phyloP scores from a whole-genome alignment of 1,284 basidiomycete genomes.

The Vanrija sp. region DNA sequence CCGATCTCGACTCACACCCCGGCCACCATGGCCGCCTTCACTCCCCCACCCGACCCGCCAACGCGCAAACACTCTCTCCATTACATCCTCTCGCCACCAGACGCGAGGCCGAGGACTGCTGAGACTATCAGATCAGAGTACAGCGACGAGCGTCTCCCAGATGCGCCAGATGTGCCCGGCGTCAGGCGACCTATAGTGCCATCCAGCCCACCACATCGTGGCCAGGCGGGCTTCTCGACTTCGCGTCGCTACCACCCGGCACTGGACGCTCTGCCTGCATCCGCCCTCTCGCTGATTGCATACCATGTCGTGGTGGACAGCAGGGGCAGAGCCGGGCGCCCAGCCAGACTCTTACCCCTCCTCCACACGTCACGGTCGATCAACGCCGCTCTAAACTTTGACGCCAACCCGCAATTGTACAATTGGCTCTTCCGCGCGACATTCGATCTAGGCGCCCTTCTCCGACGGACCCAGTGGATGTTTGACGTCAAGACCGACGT shows the following conservation, averaged over 20 bases:
- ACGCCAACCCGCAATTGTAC: slow-evolving; percentile 48
- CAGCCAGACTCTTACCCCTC: slow-evolving; percentile 33
- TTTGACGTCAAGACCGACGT: slow-evolving; percentile 18
- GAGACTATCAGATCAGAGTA: too few relatives aligned
- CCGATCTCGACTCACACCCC: too few relatives aligned
- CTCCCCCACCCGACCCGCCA: slow-evolving; percentile 3
- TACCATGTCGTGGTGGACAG: slow-evolving; percentile 28
- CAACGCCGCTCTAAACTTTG: slow-evolving; percentile 40
- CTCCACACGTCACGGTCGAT: slow-evolving; percentile 32
- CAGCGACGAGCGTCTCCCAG: not conserved
- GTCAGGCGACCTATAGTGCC: slow-evolving; percentile 3
- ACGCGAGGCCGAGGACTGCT: too few relatives aligned
- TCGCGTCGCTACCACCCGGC: not conserved
- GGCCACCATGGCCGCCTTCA: slow-evolving; percentile 1
- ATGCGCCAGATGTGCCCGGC: slow-evolving; percentile 12
- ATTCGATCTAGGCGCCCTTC: slow-evolving; percentile 44
- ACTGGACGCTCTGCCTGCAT: slow-evolving; percentile 23
- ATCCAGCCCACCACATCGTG: slow-evolving; percentile 2
- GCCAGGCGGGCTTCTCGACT: not conserved
- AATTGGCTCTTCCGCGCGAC: slow-evolving; percentile 45
- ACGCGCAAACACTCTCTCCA: slow-evolving; percentile 32
- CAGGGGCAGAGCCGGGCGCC: slow-evolving; percentile 20
- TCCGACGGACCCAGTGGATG: slow-evolving; percentile 40
- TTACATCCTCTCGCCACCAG: slow-evolving; percentile 30
- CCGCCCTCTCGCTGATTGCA: slow-evolving; percentile 29